Evolutionary conservation across 2,329 filamentous ascomycete genomes (phyloP), one percentile per base, ranked within the genome.

Genomic region (Verticillium dahliae): DNA sequence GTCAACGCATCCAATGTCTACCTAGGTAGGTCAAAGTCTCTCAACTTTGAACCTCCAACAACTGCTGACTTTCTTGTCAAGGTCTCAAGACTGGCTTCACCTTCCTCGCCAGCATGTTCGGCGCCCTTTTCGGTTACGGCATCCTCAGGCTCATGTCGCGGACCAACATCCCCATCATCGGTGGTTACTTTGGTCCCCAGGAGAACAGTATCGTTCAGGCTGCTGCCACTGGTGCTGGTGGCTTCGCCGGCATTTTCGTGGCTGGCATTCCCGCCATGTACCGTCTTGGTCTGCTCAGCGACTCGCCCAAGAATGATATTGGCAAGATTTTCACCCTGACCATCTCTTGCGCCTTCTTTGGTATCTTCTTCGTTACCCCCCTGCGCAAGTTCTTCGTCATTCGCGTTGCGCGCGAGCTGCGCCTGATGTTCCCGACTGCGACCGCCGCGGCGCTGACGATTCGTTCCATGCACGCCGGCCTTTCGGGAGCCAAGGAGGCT

Each of bases 311-410:
- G 64, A 71, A 79, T 10, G 84, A 88, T 67, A 86, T 86, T 66
- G 78, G 78, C 60, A 78, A 82, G 37, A 80, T 89, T 57, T 76
- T 87, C 61, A 83, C 83, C 34, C 78, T 89, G 65, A 87, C 85
- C 2, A 76, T 86, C 54, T 82, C 87, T 57, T 84, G 83, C 62
- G 84, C 45, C 10, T 86, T 87, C 73, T 88, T 88, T 70, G 86
- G 86, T 4, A 79, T 88, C 63, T 85, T 86, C 71, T 85, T 87
- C 65, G 82, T 82, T 57, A 85, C 84, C 0, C 85, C 85, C 7
- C 78, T 87, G 22, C 83, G 86, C 62, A 87, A 87, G 69, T 89
- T 89, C 76, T 89, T 88, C 76, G 82, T 89, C 71, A 83, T 89
- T 70, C 84, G 87, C 62, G 83, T 88, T 13, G 84, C 84, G 3